A percentile compares a stretch with the other conserved stretches of the same genome.
Conservation (phyloP, 176 grass and related monocot genomes). For the Cocos nucifera region DNA sequence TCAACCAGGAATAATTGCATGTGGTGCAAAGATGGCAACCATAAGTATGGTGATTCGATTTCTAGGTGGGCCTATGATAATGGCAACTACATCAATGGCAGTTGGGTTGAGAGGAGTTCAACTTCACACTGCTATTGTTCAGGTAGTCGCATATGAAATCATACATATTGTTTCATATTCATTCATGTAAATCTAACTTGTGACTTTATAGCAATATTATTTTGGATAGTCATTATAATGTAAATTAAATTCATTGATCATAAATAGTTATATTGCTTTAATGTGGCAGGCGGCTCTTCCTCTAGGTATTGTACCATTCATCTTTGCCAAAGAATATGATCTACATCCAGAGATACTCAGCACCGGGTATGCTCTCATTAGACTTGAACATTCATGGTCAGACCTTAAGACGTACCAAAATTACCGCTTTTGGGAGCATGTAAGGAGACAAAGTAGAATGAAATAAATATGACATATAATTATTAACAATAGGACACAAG, state of each 20-base stretch:
- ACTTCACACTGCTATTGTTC: constrained; percentile 6
- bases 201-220: too few relatives aligned
- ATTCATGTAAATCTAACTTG: too few relatives aligned
- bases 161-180: too few relatives aligned
- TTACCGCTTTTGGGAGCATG: too few relatives aligned
- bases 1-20: constrained; percentile 12
- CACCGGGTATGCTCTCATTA: not conserved
- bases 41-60: constrained; percentile 10
- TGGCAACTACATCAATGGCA: constrained; percentile 3
- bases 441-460: too few relatives aligned
- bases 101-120: not conserved
- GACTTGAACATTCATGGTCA: too few relatives aligned
- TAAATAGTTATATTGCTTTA: too few relatives aligned
- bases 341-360: constrained; percentile 9
- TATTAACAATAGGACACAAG: too few relatives aligned
- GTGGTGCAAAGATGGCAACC: constrained; percentile 13
- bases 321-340: constrained; percentile 5
- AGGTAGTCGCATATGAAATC: not conserved
- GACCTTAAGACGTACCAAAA: too few relatives aligned
- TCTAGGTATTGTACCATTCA: constrained; percentile 7
- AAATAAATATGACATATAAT: too few relatives aligned
- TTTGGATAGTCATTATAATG: too few relatives aligned
- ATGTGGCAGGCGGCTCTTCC: constrained; percentile 12
- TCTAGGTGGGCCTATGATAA: not conserved
- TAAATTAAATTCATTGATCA: too few relatives aligned